Evolutionary conservation across 192 early-diverging fungal genomes (phyloP), one percentile per base, ranked within the genome.

Genomic region (Funneliformis geosporum): DNA sequence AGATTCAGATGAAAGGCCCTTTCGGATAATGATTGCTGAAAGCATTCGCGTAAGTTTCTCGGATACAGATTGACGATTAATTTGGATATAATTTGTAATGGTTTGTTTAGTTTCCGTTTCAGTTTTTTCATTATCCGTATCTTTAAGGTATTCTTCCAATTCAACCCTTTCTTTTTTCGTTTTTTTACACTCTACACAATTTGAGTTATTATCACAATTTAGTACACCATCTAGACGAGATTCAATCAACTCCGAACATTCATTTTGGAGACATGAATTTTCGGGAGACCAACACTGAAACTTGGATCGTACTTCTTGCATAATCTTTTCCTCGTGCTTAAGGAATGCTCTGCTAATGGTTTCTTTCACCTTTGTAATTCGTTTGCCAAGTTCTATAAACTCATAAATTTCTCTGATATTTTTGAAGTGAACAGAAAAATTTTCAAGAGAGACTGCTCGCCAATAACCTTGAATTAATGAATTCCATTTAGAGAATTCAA

Each of bases 351-450:
- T 28, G 8, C 43, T 66, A 47, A 78, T 70, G 4, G 18, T 33
- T 42, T 71, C 76, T 44, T 78, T 78, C 61, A 78, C 23, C 6
- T 78, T 78, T 28, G 76, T 44, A n/a, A 68, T 78, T 68, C 39
- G 40, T 21, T 78, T 42, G 8, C 76, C 76, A n/a, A 25, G 64
- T 38, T 66, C 66, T 42, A 78, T 78, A 39, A 78, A 78, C 38
- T 78, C 76, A 42, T 44, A 67, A 7, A 72, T 78, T 68, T 78
- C 76, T 40, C 44, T 78, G 7, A 78, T 33, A n/a, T 69, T 69
- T 40, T 55, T 55, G 16, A 55, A 55, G 7, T 16, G 50, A 55
- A 55, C 50, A n/a, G 7, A 40, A 21, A 59, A 73, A 16, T 77
- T 77, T 68, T 25, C 71, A 50, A 6, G 42, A 10, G 33, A 73